Evolutionary conservation across 2,329 filamentous ascomycete species (phyloP).

Genomic region (Cladosporium austrohemisphaericum): DNA sequence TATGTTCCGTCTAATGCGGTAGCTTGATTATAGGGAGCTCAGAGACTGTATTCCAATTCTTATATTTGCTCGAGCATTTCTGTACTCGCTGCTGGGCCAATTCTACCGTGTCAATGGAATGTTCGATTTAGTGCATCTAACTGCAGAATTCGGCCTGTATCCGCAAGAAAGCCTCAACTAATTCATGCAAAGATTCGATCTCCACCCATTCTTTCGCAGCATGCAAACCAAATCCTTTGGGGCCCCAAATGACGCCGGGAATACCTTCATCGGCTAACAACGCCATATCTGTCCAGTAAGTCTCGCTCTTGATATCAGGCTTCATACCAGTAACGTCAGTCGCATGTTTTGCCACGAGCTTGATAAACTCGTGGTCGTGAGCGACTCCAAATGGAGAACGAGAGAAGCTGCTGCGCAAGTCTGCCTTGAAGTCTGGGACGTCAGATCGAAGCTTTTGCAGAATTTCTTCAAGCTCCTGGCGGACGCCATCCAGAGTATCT

Average conservation of each 20-base stretch:
- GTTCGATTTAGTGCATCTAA: no score
- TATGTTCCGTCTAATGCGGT: not conserved
- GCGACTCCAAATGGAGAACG: not conserved
- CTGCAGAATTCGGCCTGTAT: not conserved
- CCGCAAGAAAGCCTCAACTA: not conserved
- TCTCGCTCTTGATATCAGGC: not conserved
- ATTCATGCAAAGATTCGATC: not conserved
- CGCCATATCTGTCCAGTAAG: not conserved
- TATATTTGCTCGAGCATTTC: no score
- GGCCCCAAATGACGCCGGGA: not conserved
- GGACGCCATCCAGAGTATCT: conserved; percentile 29
- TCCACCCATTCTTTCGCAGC: not conserved
- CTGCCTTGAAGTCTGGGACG: not conserved
- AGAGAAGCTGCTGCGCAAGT: not conserved
- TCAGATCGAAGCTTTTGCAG: not conserved
- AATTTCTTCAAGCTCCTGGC: conserved; percentile 23
- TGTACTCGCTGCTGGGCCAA: no score
- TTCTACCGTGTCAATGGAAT: no score
- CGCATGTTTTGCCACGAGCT: not conserved
- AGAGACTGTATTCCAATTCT: no score
- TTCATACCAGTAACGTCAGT: not conserved
- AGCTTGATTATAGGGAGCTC: no score
- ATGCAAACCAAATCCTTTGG: not conserved
- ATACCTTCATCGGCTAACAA: not conserved
- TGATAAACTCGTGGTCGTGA: not conserved